A percentile compares a stretch with the other conserved stretches of the same genome.
phyloP scores from a whole-genome alignment of 75 land plant species.

The Larix kaempferi region DNA sequence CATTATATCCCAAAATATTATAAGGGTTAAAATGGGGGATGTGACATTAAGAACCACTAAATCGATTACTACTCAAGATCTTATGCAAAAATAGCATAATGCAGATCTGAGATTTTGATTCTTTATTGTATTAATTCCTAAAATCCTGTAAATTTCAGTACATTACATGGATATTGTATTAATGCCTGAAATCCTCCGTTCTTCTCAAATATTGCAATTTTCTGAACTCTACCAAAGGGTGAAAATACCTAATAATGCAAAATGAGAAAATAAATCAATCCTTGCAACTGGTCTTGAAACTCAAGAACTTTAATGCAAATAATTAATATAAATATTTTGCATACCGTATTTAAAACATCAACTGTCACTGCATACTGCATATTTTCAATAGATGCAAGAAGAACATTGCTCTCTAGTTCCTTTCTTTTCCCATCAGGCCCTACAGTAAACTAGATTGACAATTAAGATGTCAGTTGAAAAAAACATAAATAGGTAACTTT shows the following conservation, averaged over 20 bases:
- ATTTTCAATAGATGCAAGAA: conserved; percentile 80
- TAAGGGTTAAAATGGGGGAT: too few species aligned
- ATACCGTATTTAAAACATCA: conserved; percentile 71
- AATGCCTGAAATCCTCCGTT: conserved; percentile 73
- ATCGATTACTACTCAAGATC: neutral
- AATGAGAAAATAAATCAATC: conserved; percentile 3
- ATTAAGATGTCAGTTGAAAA: neutral
- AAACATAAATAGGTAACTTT: neutral
- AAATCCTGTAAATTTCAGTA: neutral
- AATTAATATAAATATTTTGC: neutral
- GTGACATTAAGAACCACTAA: too few species aligned
- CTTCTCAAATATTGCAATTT: conserved; percentile 83
- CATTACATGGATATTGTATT: conserved; percentile 69
- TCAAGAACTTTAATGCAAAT: neutral
- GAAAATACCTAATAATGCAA: conserved; percentile 57
- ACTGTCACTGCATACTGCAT: conserved; percentile 80
- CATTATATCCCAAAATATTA: too few species aligned
- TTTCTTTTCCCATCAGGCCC: conserved; percentile 67
- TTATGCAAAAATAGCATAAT: neutral
- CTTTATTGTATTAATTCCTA: neutral
- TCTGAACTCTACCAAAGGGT: conserved; percentile 69
- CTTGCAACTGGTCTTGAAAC: neutral
- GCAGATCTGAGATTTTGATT: neutral
- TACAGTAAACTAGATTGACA: conserved; percentile 17
- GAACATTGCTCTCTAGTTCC: conserved; percentile 77